phyloP scores from a whole-genome alignment of 225 moss, liverwort and hornwort species.

The Ulota crispa region DNA sequence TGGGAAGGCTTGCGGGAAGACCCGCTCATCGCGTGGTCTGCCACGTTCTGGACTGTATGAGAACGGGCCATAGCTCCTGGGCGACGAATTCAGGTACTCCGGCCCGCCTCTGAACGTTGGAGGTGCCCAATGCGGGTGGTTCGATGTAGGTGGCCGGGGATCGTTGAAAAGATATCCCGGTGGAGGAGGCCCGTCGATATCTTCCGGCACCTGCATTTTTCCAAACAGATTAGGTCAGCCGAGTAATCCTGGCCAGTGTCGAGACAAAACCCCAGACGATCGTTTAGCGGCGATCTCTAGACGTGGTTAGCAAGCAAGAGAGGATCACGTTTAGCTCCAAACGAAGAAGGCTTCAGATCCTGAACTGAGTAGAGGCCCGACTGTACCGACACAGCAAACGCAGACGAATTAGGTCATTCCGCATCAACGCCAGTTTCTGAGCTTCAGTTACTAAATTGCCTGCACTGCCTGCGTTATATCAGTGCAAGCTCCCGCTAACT shows the following conservation, averaged over 20 bases:
- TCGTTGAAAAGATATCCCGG: constrained; percentile 13
- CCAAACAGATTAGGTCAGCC: background rate
- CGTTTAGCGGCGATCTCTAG: background rate
- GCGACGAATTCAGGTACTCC: constrained; percentile 33
- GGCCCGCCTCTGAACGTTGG: constrained; percentile 28
- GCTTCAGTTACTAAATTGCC: background rate
- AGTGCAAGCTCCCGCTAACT: background rate
- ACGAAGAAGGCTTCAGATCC: background rate
- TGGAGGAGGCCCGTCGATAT: constrained; percentile 56
- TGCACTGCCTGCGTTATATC: background rate
- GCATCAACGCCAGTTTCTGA: background rate
- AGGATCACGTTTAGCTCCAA: background rate
- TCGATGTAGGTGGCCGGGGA: constrained; percentile 25
- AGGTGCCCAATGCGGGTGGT: constrained; percentile 1
- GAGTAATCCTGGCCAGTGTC: background rate
- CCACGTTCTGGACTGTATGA: constrained; percentile 25
- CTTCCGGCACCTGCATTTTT: constrained; percentile 41
- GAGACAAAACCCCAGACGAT: background rate
- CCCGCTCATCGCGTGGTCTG: constrained; percentile 20
- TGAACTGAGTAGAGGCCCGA: background rate
- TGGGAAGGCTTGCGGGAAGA: constrained; percentile 30
- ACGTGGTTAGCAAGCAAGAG: background rate
- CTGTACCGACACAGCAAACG: background rate
- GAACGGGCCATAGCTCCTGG: constrained; percentile 15
- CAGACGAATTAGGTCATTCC: background rate